Conservation (phyloP, 768 basidiomycete species). For the Kwoniella bestiolae region DNA sequence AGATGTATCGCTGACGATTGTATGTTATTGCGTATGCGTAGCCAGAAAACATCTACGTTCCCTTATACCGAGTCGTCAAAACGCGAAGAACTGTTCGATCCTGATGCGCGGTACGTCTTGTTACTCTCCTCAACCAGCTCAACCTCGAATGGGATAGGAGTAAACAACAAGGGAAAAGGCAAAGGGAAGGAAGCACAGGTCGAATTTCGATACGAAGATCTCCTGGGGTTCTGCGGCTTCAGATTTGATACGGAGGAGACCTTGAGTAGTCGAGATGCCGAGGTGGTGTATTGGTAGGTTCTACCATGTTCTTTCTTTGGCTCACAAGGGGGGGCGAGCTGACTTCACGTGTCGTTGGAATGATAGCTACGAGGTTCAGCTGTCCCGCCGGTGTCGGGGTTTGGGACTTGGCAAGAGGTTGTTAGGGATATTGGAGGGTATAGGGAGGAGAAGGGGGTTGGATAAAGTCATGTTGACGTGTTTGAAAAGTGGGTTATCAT, state of each 20-base stretch:
- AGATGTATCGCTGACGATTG: not conserved
- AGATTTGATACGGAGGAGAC: constrained; percentile 51
- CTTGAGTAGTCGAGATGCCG: constrained; percentile 29
- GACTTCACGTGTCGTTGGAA: too few relatives aligned
- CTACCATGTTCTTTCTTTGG: too few relatives aligned
- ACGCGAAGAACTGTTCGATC: constrained; percentile 45
- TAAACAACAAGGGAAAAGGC: constrained; percentile 13
- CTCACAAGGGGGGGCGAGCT: too few relatives aligned
- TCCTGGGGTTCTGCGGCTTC: constrained; percentile 43
- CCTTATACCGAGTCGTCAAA: constrained; percentile 30
- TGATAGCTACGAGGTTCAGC: constrained; percentile 48
- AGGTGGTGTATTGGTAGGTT: constrained; percentile 51
- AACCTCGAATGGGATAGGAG: not conserved
- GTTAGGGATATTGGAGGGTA: constrained; percentile 28
- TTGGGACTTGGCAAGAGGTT: constrained; percentile 31
- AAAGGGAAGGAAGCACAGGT: constrained; percentile 20
- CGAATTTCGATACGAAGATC: constrained; percentile 20
- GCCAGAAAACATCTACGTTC: constrained; percentile 19
- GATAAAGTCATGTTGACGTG: constrained; percentile 47
- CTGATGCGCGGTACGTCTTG: constrained; percentile 32
- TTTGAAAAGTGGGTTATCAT: constrained; percentile 36
- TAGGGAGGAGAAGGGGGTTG: constrained; percentile 36
- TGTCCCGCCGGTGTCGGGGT: constrained; percentile 17
- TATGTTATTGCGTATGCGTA: not conserved
- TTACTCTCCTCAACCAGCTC: not conserved